These are phyloP conservation scores for Colletotrichum horii DNA, from an alignment of 2,329 filamentous ascomycete genomes.

Conservation along the genomic window DNA sequence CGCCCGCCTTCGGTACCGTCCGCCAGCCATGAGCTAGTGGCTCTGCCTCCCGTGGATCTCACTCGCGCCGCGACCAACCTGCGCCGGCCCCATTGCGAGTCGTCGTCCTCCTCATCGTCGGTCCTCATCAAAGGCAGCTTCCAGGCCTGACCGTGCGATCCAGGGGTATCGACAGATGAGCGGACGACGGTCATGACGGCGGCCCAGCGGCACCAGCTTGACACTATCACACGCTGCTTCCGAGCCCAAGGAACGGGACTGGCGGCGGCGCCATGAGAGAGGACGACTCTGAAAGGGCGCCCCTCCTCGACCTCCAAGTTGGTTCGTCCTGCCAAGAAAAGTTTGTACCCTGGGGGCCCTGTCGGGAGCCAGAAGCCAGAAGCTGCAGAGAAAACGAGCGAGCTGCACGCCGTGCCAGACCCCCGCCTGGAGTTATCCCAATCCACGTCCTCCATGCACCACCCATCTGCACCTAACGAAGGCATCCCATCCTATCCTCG, in stretches of 20 bases:
- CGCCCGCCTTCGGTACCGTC: not conserved
- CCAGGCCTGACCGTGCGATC: not conserved
- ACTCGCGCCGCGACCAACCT: not conserved
- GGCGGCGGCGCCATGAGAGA: not conserved
- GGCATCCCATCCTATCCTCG: conserved; percentile 5
- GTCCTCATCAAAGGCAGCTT: not conserved
- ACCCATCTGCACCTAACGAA: not conserved
- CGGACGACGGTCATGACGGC: not conserved
- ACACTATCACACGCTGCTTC: not conserved
- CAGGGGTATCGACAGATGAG: not conserved
- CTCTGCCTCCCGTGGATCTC: not conserved
- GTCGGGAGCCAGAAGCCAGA: conserved; percentile 2
- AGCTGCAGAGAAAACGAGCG: conserved; percentile 12
- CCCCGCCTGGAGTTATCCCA: too few species aligned
- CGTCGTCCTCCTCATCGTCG: not conserved
- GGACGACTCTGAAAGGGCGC: not conserved
- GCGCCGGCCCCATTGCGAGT: not conserved
- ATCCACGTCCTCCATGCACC: not conserved
- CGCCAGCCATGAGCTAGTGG: not conserved
- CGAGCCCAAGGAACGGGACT: not conserved
- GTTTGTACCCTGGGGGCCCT: not conserved
- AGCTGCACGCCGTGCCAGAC: not conserved
- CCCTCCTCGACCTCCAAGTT: not conserved
- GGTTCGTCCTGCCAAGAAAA: not conserved
- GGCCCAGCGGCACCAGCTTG: not conserved